Evolutionary conservation across 495 filamentous ascomycete genomes (phyloP).

Genomic region (Glutinoglossum americanum): DNA sequence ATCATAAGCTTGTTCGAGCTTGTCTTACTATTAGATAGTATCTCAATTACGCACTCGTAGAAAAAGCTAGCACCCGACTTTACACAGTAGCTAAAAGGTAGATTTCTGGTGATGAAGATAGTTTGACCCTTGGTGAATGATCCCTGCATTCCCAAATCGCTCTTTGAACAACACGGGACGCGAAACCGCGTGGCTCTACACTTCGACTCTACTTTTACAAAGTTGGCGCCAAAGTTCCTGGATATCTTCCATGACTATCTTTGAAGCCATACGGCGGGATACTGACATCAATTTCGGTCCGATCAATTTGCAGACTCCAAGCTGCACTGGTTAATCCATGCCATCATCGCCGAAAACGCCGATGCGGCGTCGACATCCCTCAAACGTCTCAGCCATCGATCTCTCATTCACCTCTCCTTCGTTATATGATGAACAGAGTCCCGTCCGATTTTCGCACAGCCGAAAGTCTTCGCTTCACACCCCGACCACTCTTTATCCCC

Average conservation of each 20-base stretch:
- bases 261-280: not conserved
- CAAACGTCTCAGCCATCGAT: slow-evolving; percentile 26
- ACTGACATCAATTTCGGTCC: not conserved
- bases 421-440: slow-evolving; percentile 24
- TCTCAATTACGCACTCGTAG: not conserved
- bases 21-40: not conserved
- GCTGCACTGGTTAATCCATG: slow-evolving; percentile 13
- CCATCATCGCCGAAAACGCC: slow-evolving; percentile 44
- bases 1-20: not conserved
- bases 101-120: not conserved
- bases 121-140: not conserved
- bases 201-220: not conserved
- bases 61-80: not conserved
- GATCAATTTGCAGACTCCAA: not conserved
- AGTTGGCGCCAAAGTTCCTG: not conserved
- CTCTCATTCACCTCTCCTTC: slow-evolving; percentile 25
- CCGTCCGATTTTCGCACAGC: slow-evolving; percentile 15
- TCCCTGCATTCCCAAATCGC: not conserved
- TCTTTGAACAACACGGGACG: not conserved
- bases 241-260: not conserved
- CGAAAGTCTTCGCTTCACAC: slow-evolving; percentile 39
- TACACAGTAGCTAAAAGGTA: not conserved
- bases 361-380: slow-evolving; percentile 42
- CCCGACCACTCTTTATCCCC: slow-evolving; percentile 33
- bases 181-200: not conserved